Conservation (phyloP, 192 early-diverging fungal species). For the Podila clonocystis region DNA sequence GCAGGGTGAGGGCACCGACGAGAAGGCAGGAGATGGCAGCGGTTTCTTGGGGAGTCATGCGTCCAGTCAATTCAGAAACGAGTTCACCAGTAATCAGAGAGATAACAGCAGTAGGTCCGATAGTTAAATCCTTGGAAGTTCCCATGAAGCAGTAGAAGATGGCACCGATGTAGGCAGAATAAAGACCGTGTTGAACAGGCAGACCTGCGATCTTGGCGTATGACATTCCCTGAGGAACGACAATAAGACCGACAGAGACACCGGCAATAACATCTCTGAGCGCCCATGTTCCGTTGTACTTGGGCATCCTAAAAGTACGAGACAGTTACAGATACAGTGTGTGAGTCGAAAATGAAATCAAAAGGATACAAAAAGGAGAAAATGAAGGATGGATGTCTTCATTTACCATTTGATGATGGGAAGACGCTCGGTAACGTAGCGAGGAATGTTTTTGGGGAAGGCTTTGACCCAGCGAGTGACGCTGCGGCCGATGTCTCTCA, state of each 20-base stretch:
- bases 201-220: constrained; percentile 80
- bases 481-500: constrained; percentile 28
- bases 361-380: not conserved
- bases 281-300: constrained; percentile 58
- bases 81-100: constrained; percentile 50
- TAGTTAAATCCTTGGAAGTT: constrained; percentile 80
- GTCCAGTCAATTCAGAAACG: constrained; percentile 20
- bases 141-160: constrained; percentile 77
- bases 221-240: constrained; percentile 77
- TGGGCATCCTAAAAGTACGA: constrained; percentile 28
- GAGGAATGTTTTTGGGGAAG: constrained; percentile 40
- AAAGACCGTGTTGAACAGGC: constrained; percentile 79
- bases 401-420: constrained; percentile 52
- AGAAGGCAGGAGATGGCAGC: constrained; percentile 74
- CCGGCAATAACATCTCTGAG: constrained; percentile 72
- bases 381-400: not conserved
- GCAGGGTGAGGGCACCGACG: constrained; percentile 73
- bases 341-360: not conserved
- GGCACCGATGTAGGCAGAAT: constrained; percentile 74
- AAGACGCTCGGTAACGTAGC: constrained; percentile 39
- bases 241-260: constrained; percentile 78
- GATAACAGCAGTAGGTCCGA: constrained; percentile 69
- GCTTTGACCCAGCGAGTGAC: constrained; percentile 36
- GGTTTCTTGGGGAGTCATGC: constrained; percentile 45
- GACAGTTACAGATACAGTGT: not conserved